Evolutionary conservation across 176 grass and related monocot species (phyloP).

Genomic region (Oryza coarctata): DNA sequence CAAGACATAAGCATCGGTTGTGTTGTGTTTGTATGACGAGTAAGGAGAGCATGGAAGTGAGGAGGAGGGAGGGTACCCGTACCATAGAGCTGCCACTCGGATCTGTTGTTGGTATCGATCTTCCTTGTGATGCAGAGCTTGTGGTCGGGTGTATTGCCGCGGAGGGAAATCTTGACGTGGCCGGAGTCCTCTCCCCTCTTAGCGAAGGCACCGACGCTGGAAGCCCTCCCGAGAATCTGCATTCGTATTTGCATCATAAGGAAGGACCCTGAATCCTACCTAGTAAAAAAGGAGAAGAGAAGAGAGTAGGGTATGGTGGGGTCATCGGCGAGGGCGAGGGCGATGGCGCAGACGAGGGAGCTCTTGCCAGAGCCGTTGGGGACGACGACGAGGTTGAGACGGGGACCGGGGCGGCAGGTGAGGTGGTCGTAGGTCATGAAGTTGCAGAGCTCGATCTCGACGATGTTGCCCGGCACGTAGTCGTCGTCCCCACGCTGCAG

Average conservation of each 20-base stretch:
- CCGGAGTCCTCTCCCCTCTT: constrained; percentile 81
- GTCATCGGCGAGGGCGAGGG: constrained; percentile 68
- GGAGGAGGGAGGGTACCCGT: background rate
- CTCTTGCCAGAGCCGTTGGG: constrained; percentile 96
- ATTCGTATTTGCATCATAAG: background rate
- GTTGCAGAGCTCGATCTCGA: constrained; percentile 85
- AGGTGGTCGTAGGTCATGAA: constrained; percentile 94
- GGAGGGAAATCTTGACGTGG: constrained; percentile 77
- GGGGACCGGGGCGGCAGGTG: constrained; percentile 66
- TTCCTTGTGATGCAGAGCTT: constrained; percentile 74
- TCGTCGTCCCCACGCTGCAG: constrained; percentile 71
- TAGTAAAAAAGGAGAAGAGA: background rate
- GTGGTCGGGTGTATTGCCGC: constrained; percentile 45
- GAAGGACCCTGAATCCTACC: too few relatives aligned
- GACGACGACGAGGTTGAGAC: constrained; percentile 86
- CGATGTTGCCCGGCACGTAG: constrained; percentile 88
- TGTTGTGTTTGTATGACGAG: background rate
- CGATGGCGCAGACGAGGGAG: constrained; percentile 87
- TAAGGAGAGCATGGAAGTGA: background rate
- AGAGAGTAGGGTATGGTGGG: constrained; percentile 37
- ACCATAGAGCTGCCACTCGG: constrained; percentile 85
- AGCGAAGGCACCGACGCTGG: constrained; percentile 73
- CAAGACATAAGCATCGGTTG: background rate
- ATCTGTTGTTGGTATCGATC: constrained; percentile 79
- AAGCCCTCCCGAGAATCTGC: constrained; percentile 89